Conservation (phyloP, 192 early-diverging fungal genomes). For the Gigaspora rosea region DNA sequence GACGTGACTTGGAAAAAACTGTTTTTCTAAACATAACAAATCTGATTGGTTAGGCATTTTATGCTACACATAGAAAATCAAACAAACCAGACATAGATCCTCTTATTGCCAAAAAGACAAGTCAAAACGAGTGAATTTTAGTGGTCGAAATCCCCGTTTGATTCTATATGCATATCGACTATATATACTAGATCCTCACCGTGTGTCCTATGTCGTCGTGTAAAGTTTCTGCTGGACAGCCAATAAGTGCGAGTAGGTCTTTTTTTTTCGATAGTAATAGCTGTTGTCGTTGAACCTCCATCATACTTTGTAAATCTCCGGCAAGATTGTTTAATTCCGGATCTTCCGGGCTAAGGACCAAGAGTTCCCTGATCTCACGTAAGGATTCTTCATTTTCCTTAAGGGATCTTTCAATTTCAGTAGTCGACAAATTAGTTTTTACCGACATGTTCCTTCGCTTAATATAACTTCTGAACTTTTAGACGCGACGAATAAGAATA, state of each 20-base stretch:
- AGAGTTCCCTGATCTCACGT: not conserved
- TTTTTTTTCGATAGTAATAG: constrained; percentile 18
- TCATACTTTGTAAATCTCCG: not conserved
- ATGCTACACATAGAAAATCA: no score
- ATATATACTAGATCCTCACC: not conserved
- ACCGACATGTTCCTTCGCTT: not conserved
- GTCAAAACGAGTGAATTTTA: not conserved
- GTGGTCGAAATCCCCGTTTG: not conserved
- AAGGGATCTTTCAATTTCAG: not conserved
- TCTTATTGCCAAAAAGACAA: no score
- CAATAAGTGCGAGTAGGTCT: not conserved
- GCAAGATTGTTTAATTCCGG: constrained; percentile 1
- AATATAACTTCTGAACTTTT: not conserved
- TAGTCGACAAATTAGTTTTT: not conserved
- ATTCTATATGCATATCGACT: not conserved
- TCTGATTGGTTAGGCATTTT: no score
- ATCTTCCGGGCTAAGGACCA: constrained; percentile 15
- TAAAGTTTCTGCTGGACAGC: not conserved
- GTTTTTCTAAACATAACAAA: no score
- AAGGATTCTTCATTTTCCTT: constrained; percentile 18
- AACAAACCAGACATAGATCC: no score
- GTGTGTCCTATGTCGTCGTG: not conserved
- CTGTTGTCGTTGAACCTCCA: not conserved
- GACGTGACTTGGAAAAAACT: no score
- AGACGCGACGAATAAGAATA: no score